Evolutionary conservation across 345 rosid genomes (phyloP).

Genomic region (Hypericum perforatum): DNA sequence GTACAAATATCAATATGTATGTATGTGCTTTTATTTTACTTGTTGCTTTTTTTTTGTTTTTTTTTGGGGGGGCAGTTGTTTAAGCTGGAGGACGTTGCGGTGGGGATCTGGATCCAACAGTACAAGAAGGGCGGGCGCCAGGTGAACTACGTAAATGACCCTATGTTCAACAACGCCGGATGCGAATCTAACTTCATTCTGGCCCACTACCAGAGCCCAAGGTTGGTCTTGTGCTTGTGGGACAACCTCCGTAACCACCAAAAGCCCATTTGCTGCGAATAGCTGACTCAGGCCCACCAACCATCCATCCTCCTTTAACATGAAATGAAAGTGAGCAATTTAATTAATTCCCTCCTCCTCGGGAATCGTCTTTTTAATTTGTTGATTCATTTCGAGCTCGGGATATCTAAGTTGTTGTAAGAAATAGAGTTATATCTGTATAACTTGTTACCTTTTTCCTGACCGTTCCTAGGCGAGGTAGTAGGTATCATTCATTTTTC

Average conservation of each 20-base stretch:
- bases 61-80: slow-evolving; percentile 40
- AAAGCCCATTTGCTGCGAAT: slow-evolving; percentile 63
- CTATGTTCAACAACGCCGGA: slow-evolving; percentile 63
- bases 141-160: slow-evolving; percentile 57
- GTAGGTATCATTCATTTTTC: too few species aligned
- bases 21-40: background rate
- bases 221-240: slow-evolving; percentile 77
- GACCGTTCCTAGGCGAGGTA: too few species aligned
- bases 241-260: slow-evolving; percentile 72
- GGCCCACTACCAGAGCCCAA: slow-evolving; percentile 84
- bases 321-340: too few species aligned
- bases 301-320: too few species aligned
- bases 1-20: too few species aligned
- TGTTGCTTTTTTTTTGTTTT: background rate
- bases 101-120: slow-evolving; percentile 89
- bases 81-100: slow-evolving; percentile 86
- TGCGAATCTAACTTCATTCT: slow-evolving; percentile 62
- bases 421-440: too few species aligned
- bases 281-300: background rate
- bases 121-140: slow-evolving; percentile 40
- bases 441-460: too few species aligned
- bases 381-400: too few species aligned
- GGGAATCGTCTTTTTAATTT: too few species aligned
- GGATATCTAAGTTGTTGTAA: too few species aligned
- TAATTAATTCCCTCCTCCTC: too few species aligned